Evolutionary conservation across 129 eudicot genomes (phyloP), one percentile per base, ranked within the genome.

Genomic region (Pulicaria dysenterica): DNA sequence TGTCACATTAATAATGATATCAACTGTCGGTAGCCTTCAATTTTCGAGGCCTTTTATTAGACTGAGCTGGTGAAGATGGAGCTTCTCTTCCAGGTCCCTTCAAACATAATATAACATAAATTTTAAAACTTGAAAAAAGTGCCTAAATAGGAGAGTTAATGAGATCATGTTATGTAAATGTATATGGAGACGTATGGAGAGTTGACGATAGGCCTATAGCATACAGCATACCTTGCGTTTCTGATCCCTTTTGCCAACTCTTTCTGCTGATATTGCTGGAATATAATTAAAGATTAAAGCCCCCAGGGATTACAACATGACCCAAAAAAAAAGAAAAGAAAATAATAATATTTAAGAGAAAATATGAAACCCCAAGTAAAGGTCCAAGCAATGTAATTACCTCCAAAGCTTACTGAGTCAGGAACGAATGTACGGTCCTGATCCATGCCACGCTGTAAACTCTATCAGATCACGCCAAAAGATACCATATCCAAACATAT

Each of bases 51-150:
- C 98, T 87, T 77, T 92, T 87, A 31, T 92, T 81, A 31, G 96
- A 85, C 81, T 86, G 89, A 50, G 96, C 90, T 14, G 98, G 96
- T 41, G 98, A 92, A 36, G 98, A 87, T 48, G 98, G 91, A 64
- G 95, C 90, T 38, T 89, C 98, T 80, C 95, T 87, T 76, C 95
- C 96, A 15, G 95, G 92, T 8, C 78, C 95, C 98, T 89, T 77
- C 8, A 81, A 47, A 71, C 73, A 67, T 1, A 24, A 72, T 51
- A 72, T 72, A 6, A 19, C 65, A 19, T 3, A 43, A 39, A 38
- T 4, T 10, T 36, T n/a, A 54, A 61, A 4, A 15, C 6, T 11
- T 7, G 31, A 15, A 46, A 37, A n/a, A 34, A 11, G 2, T 3
- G 41, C 53, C 13, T 59, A 19, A 73, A 24, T 24, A 24, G 2